Evolutionary conservation across 2,329 filamentous ascomycete genomes (phyloP), one percentile per base, ranked within the genome.

Genomic region (Sordariomycetes sp.): DNA sequence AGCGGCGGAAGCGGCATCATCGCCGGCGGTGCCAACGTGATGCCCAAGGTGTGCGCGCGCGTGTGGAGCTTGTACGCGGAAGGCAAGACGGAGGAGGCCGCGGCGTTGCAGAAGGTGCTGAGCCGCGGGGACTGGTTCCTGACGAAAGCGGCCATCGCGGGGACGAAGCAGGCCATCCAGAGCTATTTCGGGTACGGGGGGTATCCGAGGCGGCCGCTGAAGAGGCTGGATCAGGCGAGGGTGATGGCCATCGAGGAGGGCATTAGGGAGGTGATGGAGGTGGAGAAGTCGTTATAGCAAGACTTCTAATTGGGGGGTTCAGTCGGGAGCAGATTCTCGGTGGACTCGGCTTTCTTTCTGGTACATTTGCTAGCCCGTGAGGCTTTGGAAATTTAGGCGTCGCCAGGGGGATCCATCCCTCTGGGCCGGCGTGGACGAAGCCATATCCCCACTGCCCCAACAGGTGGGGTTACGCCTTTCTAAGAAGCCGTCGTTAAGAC

Each of bases 1-100:
- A 88, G 83, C 54, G 90, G 90, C 54, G 90, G 90, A 51, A 87
- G 83, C 59, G 90, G 90, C 35, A 90, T 94, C 71, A 94, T 95
- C 66, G 89, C 89, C 18, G 90, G 90, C 22, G 86, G 88, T 50
- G 90, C 89, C 61, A 96, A 95, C 68, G 85, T 95, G 59, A 84
- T 93, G 72, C 90, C 90, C 55, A 91, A 92, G 75, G 77, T 88
- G 7, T 92, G 89, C 67, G 87, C 88, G 55, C 83, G 81, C 68
- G 82, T 95, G 32, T 91, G 89, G 86, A 80, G 90, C 67, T 77
- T 93, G 58, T 93, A 87, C 70, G 76, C 76, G 10, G 78, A 86
- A 65, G 90, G 89, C 51, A 87, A 89, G 74, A 80, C 79, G 59
- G 85, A 88, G 43, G 88, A 95, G 74, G 87, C 90, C 7, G 80